Percentiles rank a stretch among this genome's conserved stretches.
phyloP scores from a whole-genome alignment of 192 early-diverging fungal genomes.

The Neocallimastix lanati region DNA sequence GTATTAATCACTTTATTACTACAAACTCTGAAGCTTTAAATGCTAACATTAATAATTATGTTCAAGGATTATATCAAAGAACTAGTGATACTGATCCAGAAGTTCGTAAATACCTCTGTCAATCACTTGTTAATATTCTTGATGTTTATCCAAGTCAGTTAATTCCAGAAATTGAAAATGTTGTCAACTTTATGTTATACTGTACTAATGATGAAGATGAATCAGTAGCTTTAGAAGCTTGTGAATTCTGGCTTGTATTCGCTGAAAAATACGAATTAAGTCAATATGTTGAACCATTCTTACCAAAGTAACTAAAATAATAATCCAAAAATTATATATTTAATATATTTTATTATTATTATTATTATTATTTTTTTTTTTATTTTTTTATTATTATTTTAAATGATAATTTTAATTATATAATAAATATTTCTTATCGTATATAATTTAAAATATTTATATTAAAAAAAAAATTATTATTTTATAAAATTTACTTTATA shows the following conservation, averaged over 20 bases:
- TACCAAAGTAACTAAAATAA: slow-evolving; percentile 2
- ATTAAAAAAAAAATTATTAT: too few relatives aligned
- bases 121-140: slow-evolving; percentile 76
- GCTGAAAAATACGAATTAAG: slow-evolving; percentile 76
- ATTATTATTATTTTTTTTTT: too few relatives aligned
- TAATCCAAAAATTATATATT: not conserved
- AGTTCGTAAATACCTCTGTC: slow-evolving; percentile 84
- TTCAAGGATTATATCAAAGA: slow-evolving; percentile 60
- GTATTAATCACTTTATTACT: slow-evolving; percentile 72
- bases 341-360: slow-evolving; percentile 10
- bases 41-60: slow-evolving; percentile 46
- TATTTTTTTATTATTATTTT: too few relatives aligned
- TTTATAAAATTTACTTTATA: too few relatives aligned
- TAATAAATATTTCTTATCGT: too few relatives aligned
- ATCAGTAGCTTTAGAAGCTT: slow-evolving; percentile 82
- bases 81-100: slow-evolving; percentile 65
- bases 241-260: slow-evolving; percentile 97
- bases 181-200: slow-evolving; percentile 91
- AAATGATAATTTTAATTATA: too few relatives aligned
- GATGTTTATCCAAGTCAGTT: slow-evolving; percentile 73
- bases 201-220: slow-evolving; percentile 62
- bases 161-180: slow-evolving; percentile 65
- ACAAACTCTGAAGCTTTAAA: slow-evolving; percentile 37
- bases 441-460: too few relatives aligned
- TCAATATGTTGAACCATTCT: slow-evolving; percentile 23